Base-by-base conservation (phyloP, 306 rosid species). In the Albizia julibrissin region DNA sequence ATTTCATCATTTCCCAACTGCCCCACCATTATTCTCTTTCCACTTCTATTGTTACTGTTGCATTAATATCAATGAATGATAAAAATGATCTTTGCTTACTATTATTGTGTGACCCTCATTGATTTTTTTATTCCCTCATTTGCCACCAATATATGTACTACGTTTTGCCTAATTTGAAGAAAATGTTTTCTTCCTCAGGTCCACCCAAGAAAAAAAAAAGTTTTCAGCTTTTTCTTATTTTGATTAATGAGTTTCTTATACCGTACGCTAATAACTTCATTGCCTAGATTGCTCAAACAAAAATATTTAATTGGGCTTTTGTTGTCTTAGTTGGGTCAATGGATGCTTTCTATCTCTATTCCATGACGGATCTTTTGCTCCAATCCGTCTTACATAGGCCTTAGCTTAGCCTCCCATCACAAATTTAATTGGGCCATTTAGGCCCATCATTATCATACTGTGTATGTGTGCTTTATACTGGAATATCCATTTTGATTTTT, bases 1-100 rank as follows among this genome's bases (percentile, higher is more conserved):
- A 61, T 74, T 87, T 87, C 84, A 87, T 87, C 82, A 75, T 82
- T 81, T 87, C 75, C 15, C 90, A 87, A 75, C 90, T 22, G 84
- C 84, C 80, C 78, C 82, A 46, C 67, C 84, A 84, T 84, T 75
- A 87, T 81, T 81, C 58, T 43, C 50, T 62, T 87, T 11, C 77
- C 68, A 59, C 69, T 78, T 87, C 78, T 37, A 24, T 22, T 56
- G 69, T 39, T 43, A 69, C 79, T 58, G 68, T 74, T 78, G 18
- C 80, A 79, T 87, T 84, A 6, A 1, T 37, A 69, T 81, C 84
- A 69, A 69, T 49, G 34, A 62, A 50, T 54, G 6, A 3, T 33
- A 33, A 69, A 81, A 82, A 69, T 82, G 11, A 78, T 74, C 84
- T 27, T 50, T 83, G 69, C 74, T 81, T 84, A 62, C 87, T 78